Evolutionary conservation across 768 basidiomycete genomes (phyloP).

Genomic region (Auricularia sp.): DNA sequence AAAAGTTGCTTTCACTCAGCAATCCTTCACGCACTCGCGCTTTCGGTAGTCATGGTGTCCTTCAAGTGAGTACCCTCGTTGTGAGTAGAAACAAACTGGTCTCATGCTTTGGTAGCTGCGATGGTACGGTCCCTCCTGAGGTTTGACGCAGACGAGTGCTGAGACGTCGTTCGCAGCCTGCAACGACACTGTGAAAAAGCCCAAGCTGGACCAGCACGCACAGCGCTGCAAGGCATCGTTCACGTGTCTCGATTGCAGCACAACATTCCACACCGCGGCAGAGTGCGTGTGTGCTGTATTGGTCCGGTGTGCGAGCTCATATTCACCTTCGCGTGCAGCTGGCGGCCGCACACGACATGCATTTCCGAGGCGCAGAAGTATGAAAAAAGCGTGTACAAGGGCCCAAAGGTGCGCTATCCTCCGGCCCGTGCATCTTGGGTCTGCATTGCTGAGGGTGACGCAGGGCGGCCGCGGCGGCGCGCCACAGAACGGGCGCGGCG

Average conservation of each 20-base stretch:
- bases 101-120: neutral
- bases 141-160: no score
- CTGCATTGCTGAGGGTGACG: neutral
- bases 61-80: neutral
- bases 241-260: conserved; percentile 85
- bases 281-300: conserved; percentile 49
- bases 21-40: no score
- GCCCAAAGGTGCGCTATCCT: conserved; percentile 42
- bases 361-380: conserved; percentile 92
- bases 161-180: conserved; percentile 39
- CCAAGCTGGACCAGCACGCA: conserved; percentile 76
- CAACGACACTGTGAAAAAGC: conserved; percentile 84
- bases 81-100: neutral
- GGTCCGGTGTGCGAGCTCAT: neutral
- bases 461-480: conserved; percentile 1
- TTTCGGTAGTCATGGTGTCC: neutral
- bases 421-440: neutral
- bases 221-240: conserved; percentile 52
- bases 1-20: no score
- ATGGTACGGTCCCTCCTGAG: no score
- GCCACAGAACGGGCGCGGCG: neutral
- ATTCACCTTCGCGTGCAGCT: neutral
- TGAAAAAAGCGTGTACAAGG: conserved; percentile 77
- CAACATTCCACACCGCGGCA: conserved; percentile 61
- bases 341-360: conserved; percentile 58